phyloP scores from a whole-genome alignment of 306 rosid species.

The Biancaea sappan region DNA sequence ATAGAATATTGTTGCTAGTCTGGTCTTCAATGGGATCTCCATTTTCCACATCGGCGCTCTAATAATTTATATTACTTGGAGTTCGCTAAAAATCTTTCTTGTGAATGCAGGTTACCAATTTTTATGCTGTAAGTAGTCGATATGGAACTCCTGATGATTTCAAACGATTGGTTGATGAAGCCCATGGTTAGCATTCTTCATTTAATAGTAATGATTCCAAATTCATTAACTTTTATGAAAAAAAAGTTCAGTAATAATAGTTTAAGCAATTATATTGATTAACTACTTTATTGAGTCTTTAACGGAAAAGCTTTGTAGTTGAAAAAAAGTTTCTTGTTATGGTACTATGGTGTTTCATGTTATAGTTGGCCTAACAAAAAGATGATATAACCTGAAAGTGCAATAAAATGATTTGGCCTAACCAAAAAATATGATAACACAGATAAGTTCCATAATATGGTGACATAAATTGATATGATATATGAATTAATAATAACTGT shows the following conservation, averaged over 20 bases:
- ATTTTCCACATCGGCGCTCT: neutral
- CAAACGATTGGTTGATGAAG: conserved; percentile 96
- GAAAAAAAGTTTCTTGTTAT: conserved; percentile 13
- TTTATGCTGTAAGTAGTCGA: conserved; percentile 88
- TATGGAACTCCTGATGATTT: conserved; percentile 96
- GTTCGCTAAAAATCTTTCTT: conserved; percentile 21
- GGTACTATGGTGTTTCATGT: neutral
- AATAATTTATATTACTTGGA: neutral
- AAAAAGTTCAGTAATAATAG: neutral
- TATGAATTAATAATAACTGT: neutral
- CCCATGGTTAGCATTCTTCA: conserved; percentile 72
- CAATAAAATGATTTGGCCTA: conserved; percentile 14
- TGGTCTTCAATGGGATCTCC: neutral
- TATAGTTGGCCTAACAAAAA: conserved; percentile 4
- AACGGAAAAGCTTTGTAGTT: conserved; percentile 20
- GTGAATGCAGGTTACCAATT: conserved; percentile 82
- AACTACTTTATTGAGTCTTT: conserved; percentile 26
- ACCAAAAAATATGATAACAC: conserved; percentile 14
- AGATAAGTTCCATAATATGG: conserved; percentile 8
- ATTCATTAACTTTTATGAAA: no score
- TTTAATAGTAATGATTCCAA: neutral
- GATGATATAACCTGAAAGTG: conserved; percentile 17
- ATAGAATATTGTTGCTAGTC: neutral
- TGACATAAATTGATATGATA: conserved; percentile 1
- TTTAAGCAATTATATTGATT: conserved; percentile 9